Percentiles rank a stretch among this genome's conserved stretches.
phyloP scores from a whole-genome alignment of 108 stramenopile species.

The Skeletonema menzelii region DNA sequence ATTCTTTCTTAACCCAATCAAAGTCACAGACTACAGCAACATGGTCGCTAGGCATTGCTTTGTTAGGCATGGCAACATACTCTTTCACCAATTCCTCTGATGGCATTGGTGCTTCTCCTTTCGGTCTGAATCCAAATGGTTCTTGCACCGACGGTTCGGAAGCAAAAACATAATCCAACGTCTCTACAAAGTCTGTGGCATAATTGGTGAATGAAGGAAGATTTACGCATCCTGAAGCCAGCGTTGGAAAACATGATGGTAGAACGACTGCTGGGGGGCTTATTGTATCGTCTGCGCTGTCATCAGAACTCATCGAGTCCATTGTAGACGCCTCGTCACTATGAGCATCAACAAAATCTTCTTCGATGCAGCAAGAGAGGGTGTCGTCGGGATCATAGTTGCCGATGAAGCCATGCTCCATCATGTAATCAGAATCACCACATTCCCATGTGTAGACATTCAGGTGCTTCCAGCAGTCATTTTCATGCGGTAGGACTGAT shows the following conservation, averaged over 20 bases:
- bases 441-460: constrained; percentile 59
- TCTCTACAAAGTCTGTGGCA: constrained; percentile 53
- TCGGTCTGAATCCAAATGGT: constrained; percentile 38
- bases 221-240: constrained; percentile 50
- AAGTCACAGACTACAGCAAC: constrained; percentile 65
- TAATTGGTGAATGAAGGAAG: constrained; percentile 67
- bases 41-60: constrained; percentile 68
- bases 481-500: constrained; percentile 37
- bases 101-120: constrained; percentile 59
- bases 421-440: constrained; percentile 38
- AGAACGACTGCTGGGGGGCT: constrained; percentile 36
- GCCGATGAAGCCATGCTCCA: constrained; percentile 33
- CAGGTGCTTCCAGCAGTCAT: constrained; percentile 62
- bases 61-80: constrained; percentile 63
- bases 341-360: constrained; percentile 21
- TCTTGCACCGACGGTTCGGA: constrained; percentile 27
- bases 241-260: constrained; percentile 47
- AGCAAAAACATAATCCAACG: constrained; percentile 69
- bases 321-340: constrained; percentile 19
- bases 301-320: constrained; percentile 16
- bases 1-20: constrained; percentile 28
- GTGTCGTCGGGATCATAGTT: constrained; percentile 6
- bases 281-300: constrained; percentile 1
- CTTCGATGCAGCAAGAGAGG: constrained; percentile 16
- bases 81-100: constrained; percentile 40